Base-by-base conservation (phyloP, 345 rosid genomes). In the Pelargonium nanum region DNA sequence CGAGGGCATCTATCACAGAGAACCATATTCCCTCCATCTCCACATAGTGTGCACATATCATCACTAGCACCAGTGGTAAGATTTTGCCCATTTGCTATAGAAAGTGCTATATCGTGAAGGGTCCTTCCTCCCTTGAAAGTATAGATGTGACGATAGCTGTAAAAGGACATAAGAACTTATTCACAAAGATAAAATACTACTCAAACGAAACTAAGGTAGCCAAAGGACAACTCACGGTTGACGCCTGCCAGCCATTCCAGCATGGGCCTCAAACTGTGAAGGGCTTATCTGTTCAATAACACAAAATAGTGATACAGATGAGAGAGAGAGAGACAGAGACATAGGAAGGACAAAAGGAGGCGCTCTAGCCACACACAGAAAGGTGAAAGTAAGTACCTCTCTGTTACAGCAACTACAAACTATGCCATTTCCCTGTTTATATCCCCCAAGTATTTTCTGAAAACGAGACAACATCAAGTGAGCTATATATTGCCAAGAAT, bases 191-290 rank as follows among this genome's bases (percentile, higher is more conserved):
- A 65, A 24, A 55, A 8, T 24, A 51, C 26, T 61, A 34, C 34
- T 57, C 23, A 6, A 4, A 58, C 24, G 4, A 26, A 71, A 60
- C 58, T n/a, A 70, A 51, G 65, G 26, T 62, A 26, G 67, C 59
- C 28, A 48, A 15, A 30, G 24, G 51, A 65, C 26, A 55, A 81
- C 99, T 89, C 68, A 93, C 99, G 99, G 99, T 80, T 89, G 99
- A 65, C 97, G 87, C 74, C 97, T 89, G 61, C 79, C 95, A 70
- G 99, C 88, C 99, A 89, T 89, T 77, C 99, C 99, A 81, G 97
- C 97, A 81, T 93, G 99, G 19, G 99, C 83, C 80, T 93, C 99
- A 71, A 93, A 93, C 66, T 93, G 99, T 1, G 99, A 93, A 65
- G 99, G 99, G 66, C 99, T 93, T 60, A 93, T 74, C 99, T 93